Conservation (phyloP, 2,329 filamentous ascomycete genomes). For the Onygenales sp. region DNA sequence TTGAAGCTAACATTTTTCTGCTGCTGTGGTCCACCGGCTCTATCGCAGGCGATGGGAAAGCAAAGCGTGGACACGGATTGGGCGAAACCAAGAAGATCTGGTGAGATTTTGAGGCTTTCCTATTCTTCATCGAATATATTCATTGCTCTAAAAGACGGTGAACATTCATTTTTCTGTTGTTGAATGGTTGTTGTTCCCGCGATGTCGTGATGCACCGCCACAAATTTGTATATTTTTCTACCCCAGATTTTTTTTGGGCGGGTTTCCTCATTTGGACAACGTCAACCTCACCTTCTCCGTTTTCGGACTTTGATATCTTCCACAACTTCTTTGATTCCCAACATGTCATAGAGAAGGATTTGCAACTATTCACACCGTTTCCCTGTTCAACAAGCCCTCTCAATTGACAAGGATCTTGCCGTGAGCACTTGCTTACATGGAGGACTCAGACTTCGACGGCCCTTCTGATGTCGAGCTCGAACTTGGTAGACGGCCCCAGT, state of each 20-base stretch:
- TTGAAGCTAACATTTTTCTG: not conserved
- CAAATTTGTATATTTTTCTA: not conserved
- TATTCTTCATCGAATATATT: not conserved
- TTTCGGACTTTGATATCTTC: no score
- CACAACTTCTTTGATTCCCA: not conserved
- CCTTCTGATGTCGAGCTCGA: conserved; percentile 22
- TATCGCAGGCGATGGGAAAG: not conserved
- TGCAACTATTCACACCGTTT: no score
- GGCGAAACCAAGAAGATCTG: not conserved
- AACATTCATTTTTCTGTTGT: not conserved
- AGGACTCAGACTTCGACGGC: conserved; percentile 22
- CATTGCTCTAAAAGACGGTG: not conserved
- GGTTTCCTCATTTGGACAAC: not conserved
- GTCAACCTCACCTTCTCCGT: not conserved
- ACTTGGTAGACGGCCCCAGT: conserved; percentile 9
- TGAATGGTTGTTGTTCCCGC: not conserved
- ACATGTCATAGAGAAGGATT: not conserved
- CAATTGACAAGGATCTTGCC: no score
- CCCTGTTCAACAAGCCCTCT: no score
- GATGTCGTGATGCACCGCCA: not conserved
- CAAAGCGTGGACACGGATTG: not conserved
- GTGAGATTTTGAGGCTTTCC: not conserved
- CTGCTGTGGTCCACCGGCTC: not conserved
- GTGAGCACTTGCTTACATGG: not conserved
- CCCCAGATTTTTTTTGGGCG: not conserved